A percentile compares a stretch with the other conserved stretches of the same genome.
phyloP scores from a whole-genome alignment of 352 stramenopile species.

The Blastocystis sp. region DNA sequence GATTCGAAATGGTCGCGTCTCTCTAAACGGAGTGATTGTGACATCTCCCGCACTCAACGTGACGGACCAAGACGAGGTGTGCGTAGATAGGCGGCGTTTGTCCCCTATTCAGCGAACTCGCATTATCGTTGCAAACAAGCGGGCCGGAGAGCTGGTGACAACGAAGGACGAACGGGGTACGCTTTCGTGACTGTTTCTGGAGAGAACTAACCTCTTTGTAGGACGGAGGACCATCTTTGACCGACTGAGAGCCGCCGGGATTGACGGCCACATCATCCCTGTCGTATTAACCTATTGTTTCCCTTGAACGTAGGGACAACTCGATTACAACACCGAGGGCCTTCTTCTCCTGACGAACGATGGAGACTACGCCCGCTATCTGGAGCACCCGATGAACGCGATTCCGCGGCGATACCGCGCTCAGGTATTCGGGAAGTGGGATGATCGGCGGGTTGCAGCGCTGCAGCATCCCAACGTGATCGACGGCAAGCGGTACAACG shows the following conservation, averaged over 20 bases:
- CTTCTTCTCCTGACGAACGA: slow-evolving; percentile 86
- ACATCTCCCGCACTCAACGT: slow-evolving; percentile 74
- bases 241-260: slow-evolving; percentile 79
- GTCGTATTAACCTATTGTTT: slow-evolving; percentile 74
- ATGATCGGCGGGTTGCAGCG: slow-evolving; percentile 78
- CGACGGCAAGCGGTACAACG: slow-evolving; percentile 78
- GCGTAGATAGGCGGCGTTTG: slow-evolving; percentile 76
- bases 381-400: slow-evolving; percentile 82
- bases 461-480: slow-evolving; percentile 79
- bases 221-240: slow-evolving; percentile 83
- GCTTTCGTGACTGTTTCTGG: slow-evolving; percentile 71
- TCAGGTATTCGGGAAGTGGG: slow-evolving; percentile 78
- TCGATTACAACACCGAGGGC: slow-evolving; percentile 87
- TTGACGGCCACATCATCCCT: slow-evolving; percentile 82
- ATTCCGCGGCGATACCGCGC: slow-evolving; percentile 80
- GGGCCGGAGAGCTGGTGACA: slow-evolving; percentile 76
- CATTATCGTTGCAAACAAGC: slow-evolving; percentile 83
- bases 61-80: slow-evolving; percentile 74
- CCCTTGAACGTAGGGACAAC: slow-evolving; percentile 74
- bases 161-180: slow-evolving; percentile 57
- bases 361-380: slow-evolving; percentile 80
- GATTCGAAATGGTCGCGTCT: slow-evolving; percentile 78
- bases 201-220: slow-evolving; percentile 79
- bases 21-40: slow-evolving; percentile 78
- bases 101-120: slow-evolving; percentile 73